Evolutionary conservation across 2,329 filamentous ascomycete species (phyloP).

Genomic region (Periglandula ipomoeae): DNA sequence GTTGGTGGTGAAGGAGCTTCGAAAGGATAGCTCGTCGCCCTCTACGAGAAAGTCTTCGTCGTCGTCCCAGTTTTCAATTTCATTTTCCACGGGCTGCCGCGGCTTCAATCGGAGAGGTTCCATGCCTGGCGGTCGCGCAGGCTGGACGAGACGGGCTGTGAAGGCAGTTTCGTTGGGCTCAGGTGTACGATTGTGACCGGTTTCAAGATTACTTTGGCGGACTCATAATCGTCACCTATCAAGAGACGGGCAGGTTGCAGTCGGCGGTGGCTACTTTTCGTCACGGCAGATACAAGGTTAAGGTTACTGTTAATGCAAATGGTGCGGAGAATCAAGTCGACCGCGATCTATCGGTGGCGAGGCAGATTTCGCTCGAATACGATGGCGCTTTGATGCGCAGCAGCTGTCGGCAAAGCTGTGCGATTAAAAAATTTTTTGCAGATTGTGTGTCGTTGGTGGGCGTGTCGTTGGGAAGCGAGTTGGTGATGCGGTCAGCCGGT

Average conservation of each 20-base stretch:
- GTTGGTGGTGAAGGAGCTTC: slow-evolving; percentile 35
- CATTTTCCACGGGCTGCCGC: slow-evolving; percentile 45
- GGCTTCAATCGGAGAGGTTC: slow-evolving; percentile 45
- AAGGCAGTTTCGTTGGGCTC: too few relatives aligned
- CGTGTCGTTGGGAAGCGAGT: slow-evolving; percentile 1
- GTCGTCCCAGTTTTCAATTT: slow-evolving; percentile 72
- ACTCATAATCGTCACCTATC: slow-evolving; percentile 15
- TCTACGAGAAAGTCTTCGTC: slow-evolving; percentile 61
- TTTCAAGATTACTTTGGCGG: slow-evolving; percentile 11
- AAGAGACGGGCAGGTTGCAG: too few relatives aligned
- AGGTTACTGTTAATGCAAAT: neutral
- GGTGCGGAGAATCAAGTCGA: neutral
- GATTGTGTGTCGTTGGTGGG: neutral
- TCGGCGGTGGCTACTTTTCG: too few relatives aligned
- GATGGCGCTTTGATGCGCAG: neutral
- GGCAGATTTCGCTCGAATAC: neutral
- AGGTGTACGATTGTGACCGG: slow-evolving; percentile 3
- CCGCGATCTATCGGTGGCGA: too few relatives aligned
- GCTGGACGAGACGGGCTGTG: slow-evolving; percentile 6
- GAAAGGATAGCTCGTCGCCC: slow-evolving; percentile 53
- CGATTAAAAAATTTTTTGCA: neutral
- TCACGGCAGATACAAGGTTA: neutral
- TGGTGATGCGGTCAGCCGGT: slow-evolving; percentile 4
- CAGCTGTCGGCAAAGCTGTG: slow-evolving; percentile 1
- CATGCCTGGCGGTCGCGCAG: slow-evolving; percentile 29